A percentile compares a stretch with the other conserved stretches of the same genome.
Evolutionary conservation across 441 rosid species (phyloP).

Genomic region (Geranium incanum): DNA sequence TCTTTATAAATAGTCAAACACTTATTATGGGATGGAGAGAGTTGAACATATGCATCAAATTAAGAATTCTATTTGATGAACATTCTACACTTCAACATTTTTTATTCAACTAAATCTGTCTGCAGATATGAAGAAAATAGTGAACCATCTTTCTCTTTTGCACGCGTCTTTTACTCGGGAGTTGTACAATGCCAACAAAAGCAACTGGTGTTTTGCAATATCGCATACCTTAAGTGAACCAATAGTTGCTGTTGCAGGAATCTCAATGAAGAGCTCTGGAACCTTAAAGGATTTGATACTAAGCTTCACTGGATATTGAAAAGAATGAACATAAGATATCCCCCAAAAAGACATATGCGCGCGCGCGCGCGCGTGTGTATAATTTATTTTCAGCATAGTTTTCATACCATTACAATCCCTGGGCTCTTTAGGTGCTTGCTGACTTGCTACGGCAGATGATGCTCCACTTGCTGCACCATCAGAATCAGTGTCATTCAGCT

Average conservation of each 20-base stretch:
- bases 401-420: constrained; percentile 71
- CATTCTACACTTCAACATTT: too few relatives aligned
- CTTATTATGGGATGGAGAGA: too few relatives aligned
- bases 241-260: constrained; percentile 87
- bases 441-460: constrained; percentile 41
- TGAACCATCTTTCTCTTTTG: too few relatives aligned
- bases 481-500: constrained; percentile 15
- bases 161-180: too few relatives aligned
- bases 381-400: constrained; percentile 29
- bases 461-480: constrained; percentile 40
- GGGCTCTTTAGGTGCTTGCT: constrained; percentile 47
- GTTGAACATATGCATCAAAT: too few relatives aligned
- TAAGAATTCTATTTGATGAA: too few relatives aligned
- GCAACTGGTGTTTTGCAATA: constrained; percentile 10
- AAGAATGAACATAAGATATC: constrained; percentile 29
- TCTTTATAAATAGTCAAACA: too few relatives aligned
- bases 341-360: constrained; percentile 19
- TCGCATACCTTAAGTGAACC: constrained; percentile 78
- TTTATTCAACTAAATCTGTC: too few relatives aligned
- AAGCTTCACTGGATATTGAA: constrained; percentile 65
- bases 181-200: too few relatives aligned
- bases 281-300: constrained; percentile 92
- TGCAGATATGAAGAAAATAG: too few relatives aligned
- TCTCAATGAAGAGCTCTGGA: constrained; percentile 86
- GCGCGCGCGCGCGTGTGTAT: too few relatives aligned